phyloP scores from a whole-genome alignment of 1,284 basidiomycete species.

The Apiotrichum gamsii region DNA sequence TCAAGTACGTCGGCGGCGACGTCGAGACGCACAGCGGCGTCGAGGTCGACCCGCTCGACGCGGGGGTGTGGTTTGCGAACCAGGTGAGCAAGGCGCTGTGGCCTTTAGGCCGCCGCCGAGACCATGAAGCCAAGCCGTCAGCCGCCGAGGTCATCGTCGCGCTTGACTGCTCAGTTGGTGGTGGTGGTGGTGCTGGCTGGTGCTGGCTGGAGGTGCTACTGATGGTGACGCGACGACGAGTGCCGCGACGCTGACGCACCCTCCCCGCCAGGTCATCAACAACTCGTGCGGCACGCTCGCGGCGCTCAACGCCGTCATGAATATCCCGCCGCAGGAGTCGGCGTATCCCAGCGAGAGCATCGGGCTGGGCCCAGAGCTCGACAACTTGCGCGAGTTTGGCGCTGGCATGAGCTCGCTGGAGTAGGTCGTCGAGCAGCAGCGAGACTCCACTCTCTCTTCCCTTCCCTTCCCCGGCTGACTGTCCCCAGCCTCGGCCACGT shows the following conservation, averaged over 20 bases:
- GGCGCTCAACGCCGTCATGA: slow-evolving; percentile 85
- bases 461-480: too few relatives aligned
- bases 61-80: slow-evolving; percentile 78
- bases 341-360: slow-evolving; percentile 1
- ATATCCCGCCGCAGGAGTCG: slow-evolving; percentile 51
- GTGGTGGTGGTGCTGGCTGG: too few relatives aligned
- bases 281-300: slow-evolving; percentile 90
- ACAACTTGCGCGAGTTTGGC: slow-evolving; percentile 69
- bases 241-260: not conserved
- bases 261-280: slow-evolving; percentile 68
- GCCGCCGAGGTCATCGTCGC: not conserved
- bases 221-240: too few relatives aligned
- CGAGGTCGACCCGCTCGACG: slow-evolving; percentile 59
- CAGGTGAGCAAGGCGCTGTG: slow-evolving; percentile 50
- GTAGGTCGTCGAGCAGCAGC: slow-evolving; percentile 41
- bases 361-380: slow-evolving; percentile 54
- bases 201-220: too few relatives aligned
- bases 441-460: not conserved
- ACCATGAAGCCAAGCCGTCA: not conserved
- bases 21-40: slow-evolving; percentile 46
- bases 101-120: not conserved
- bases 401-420: slow-evolving; percentile 71
- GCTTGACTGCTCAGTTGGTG: too few relatives aligned
- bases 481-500: slow-evolving; percentile 70
- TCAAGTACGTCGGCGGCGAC: slow-evolving; percentile 73